phyloP scores from a whole-genome alignment of 164 flowering plant species.

The Santalum album region DNA sequence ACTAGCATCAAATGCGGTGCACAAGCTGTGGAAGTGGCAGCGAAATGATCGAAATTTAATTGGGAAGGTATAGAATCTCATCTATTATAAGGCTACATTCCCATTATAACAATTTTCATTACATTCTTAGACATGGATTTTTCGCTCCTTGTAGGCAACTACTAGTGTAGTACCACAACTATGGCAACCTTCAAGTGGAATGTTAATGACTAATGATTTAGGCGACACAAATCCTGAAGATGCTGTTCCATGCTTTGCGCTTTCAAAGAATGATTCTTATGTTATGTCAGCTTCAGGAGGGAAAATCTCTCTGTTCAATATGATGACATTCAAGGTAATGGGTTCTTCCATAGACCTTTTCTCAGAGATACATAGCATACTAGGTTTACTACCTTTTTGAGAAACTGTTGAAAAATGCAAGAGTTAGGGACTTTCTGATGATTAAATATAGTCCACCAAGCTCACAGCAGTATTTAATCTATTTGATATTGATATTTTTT shows the following conservation, averaged over 20 bases:
- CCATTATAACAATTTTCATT: slow-evolving; percentile 17
- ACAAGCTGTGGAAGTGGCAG: slow-evolving; percentile 85
- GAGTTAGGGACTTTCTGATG: too few relatives aligned
- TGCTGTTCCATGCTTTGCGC: slow-evolving; percentile 90
- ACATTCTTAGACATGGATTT: too few relatives aligned
- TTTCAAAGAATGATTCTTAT: slow-evolving; percentile 94
- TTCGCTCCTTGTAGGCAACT: slow-evolving; percentile 69
- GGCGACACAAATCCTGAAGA: slow-evolving; percentile 73
- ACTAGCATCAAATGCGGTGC: slow-evolving; percentile 55
- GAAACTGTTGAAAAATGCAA: too few relatives aligned
- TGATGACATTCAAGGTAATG: slow-evolving; percentile 92
- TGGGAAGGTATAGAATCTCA: slow-evolving; percentile 81
- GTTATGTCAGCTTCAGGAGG: slow-evolving; percentile 96
- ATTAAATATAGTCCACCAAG: too few relatives aligned
- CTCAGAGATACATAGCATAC: too few relatives aligned
- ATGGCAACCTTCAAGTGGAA: slow-evolving; percentile 95
- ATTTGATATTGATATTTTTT: too few relatives aligned
- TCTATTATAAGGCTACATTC: too few relatives aligned
- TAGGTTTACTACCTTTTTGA: too few relatives aligned
- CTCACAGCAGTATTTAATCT: too few relatives aligned
- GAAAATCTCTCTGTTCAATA: slow-evolving; percentile 81
- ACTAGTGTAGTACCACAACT: slow-evolving; percentile 76
- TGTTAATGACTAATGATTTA: slow-evolving; percentile 81
- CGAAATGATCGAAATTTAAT: slow-evolving; percentile 71
- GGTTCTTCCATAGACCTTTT: too few relatives aligned